phyloP scores from a whole-genome alignment of 2,329 filamentous ascomycete genomes.

The Biscogniauxia sp. region DNA sequence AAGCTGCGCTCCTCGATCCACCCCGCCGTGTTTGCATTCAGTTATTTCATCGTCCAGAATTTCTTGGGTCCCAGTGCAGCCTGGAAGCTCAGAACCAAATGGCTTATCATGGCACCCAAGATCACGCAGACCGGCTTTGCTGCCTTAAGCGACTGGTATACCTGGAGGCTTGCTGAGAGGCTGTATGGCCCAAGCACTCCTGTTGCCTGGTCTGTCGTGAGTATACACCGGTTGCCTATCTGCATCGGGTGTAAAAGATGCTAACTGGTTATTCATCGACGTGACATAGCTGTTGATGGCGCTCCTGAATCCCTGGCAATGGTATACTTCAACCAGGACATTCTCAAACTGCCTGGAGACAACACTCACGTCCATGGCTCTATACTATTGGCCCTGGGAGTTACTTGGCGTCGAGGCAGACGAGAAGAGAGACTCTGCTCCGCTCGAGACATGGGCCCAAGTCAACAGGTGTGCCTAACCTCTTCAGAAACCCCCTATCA shows the following conservation, averaged over 20 bases:
- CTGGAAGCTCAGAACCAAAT: conserved; percentile 55
- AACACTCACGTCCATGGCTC: conserved; percentile 75
- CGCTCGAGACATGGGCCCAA: conserved; percentile 29
- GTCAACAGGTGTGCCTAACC: conserved; percentile 30
- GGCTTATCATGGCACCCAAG: conserved; percentile 72
- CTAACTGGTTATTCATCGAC: conserved; percentile 11
- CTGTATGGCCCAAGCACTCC: conserved; percentile 67
- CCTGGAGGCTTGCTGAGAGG: conserved; percentile 74
- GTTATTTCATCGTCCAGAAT: conserved; percentile 64
- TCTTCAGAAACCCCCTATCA: neutral
- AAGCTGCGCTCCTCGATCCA: conserved; percentile 88
- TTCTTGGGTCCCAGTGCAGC: conserved; percentile 48
- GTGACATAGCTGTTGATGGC: conserved; percentile 63
- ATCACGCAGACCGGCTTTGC: conserved; percentile 74
- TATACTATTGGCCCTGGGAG: conserved; percentile 86
- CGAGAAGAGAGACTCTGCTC: conserved; percentile 38
- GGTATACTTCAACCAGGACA: conserved; percentile 90
- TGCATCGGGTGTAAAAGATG: neutral
- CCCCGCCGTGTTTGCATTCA: conserved; percentile 76
- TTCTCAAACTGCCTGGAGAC: conserved; percentile 94
- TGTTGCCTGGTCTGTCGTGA: conserved; percentile 68
- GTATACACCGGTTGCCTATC: conserved; percentile 31
- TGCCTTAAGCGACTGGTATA: conserved; percentile 78
- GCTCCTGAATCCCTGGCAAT: conserved; percentile 85
- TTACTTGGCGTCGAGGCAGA: conserved; percentile 48